Percentiles rank a stretch among this genome's conserved stretches.
phyloP scores from a whole-genome alignment of 176 grass and related monocot genomes.

The Areca catechu region DNA sequence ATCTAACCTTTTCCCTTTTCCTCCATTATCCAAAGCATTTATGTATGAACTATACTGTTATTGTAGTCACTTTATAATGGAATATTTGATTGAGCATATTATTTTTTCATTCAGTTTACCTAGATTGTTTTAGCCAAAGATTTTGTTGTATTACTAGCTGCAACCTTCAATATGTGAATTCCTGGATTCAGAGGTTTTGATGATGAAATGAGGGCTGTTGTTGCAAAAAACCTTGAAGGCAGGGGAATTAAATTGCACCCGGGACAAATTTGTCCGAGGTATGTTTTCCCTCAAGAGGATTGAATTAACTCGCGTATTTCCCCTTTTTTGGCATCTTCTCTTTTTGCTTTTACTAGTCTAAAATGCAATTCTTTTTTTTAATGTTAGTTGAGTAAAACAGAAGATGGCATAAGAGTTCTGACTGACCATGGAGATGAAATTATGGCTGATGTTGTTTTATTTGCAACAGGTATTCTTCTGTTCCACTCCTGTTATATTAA shows the following conservation, averaged over 20 bases:
- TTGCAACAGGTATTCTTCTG: slow-evolving; percentile 68
- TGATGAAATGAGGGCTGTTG: slow-evolving; percentile 85
- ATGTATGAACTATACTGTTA: no score
- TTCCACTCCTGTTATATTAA: neutral
- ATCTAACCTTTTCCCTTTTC: no score
- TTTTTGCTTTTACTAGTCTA: neutral
- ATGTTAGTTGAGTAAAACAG: slow-evolving; percentile 72
- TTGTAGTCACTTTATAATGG: no score
- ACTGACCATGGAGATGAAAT: slow-evolving; percentile 75
- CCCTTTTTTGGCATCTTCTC: neutral
- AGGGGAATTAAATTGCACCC: slow-evolving; percentile 83
- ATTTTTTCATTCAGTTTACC: no score
- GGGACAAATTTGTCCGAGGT: slow-evolving; percentile 69
- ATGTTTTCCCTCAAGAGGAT: neutral
- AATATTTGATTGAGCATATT: no score
- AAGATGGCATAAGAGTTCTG: slow-evolving; percentile 74
- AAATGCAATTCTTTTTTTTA: slow-evolving; percentile 17
- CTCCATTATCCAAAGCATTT: no score
- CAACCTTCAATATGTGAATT: neutral
- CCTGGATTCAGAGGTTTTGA: slow-evolving; percentile 64
- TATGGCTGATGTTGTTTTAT: slow-evolving; percentile 83
- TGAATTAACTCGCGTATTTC: no score
- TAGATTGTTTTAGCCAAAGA: no score
- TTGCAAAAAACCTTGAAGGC: slow-evolving; percentile 87
- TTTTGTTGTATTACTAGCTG: neutral